phyloP scores from a whole-genome alignment of 2,329 filamentous ascomycete genomes.

The Paraconiothyrium brasiliense region DNA sequence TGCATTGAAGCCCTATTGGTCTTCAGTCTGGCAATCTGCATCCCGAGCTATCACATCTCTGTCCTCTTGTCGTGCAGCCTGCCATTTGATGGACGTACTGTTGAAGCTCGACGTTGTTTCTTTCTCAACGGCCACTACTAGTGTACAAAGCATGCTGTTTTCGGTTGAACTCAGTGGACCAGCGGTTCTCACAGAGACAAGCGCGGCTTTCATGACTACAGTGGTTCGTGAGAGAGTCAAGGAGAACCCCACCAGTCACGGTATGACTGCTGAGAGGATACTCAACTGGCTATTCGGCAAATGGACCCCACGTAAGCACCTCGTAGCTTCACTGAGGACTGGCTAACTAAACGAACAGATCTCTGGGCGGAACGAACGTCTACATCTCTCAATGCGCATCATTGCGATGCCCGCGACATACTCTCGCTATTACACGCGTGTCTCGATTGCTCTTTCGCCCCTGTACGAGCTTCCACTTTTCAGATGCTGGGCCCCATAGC shows the following conservation, averaged over 20 bases:
- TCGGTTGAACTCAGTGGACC: slow-evolving; percentile 86
- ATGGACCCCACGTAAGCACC: slow-evolving; percentile 79
- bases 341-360: slow-evolving; percentile 39
- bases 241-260: slow-evolving; percentile 73
- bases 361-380: slow-evolving; percentile 69
- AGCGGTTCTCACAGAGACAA: slow-evolving; percentile 79
- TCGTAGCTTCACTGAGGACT: neutral
- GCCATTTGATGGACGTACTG: slow-evolving; percentile 75
- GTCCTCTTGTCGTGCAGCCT: slow-evolving; percentile 78
- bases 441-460: slow-evolving; percentile 62
- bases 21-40: slow-evolving; percentile 78
- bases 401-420: slow-evolving; percentile 72
- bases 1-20: slow-evolving; percentile 66
- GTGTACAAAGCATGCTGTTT: slow-evolving; percentile 75
- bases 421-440: slow-evolving; percentile 75
- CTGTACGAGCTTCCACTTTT: slow-evolving; percentile 35
- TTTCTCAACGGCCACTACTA: slow-evolving; percentile 72
- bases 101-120: slow-evolving; percentile 72
- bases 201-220: slow-evolving; percentile 75
- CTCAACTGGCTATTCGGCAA: slow-evolving; percentile 82
- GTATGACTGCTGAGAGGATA: slow-evolving; percentile 74
- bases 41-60: slow-evolving; percentile 75
- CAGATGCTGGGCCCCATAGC: slow-evolving; percentile 53
- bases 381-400: slow-evolving; percentile 70
- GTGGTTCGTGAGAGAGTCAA: slow-evolving; percentile 73